A percentile compares a stretch with the other conserved stretches of the same genome.
These are phyloP conservation scores for Metschnikowia santaceciliae DNA, from an alignment of 805 yeast species.

Conservation along the genomic window DNA sequence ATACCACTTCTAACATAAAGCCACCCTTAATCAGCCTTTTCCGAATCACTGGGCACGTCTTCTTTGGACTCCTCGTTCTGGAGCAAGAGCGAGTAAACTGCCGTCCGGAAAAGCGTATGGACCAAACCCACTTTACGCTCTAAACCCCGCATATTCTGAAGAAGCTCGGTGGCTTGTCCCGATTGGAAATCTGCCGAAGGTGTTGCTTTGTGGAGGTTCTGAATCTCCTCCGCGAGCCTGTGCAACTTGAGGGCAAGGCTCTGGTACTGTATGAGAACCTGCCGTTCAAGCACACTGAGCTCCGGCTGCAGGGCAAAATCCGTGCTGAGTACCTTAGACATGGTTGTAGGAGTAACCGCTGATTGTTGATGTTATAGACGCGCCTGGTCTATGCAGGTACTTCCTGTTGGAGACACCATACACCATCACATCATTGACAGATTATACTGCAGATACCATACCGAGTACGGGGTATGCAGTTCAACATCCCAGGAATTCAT, in stretches of 20 bases:
- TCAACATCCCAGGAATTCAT: too few relatives aligned
- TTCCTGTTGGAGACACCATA: background rate
- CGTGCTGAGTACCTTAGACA: constrained; percentile 6
- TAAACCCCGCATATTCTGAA: constrained; percentile 52
- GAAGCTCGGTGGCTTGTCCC: constrained; percentile 28
- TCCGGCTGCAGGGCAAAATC: constrained; percentile 12
- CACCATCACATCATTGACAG: too few relatives aligned
- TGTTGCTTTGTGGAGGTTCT: constrained; percentile 19
- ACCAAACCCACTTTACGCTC: constrained; percentile 64
- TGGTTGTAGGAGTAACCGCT: background rate
- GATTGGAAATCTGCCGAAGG: background rate
- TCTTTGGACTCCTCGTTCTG: constrained; percentile 26
- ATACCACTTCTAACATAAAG: too few relatives aligned
- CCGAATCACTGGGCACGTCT: background rate
- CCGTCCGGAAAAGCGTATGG: constrained; percentile 63
- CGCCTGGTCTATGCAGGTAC: background rate
- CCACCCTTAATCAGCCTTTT: background rate
- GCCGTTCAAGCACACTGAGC: constrained; percentile 28
- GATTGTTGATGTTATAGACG: background rate
- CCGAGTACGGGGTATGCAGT: too few relatives aligned
- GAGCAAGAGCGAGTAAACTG: constrained; percentile 61
- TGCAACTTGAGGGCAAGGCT: constrained; percentile 30
- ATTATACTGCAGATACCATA: too few relatives aligned
- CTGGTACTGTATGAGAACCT: constrained; percentile 38
- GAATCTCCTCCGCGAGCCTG: constrained; percentile 30